These are phyloP conservation scores for Amniculicola lignicola DNA, from an alignment of 495 filamentous ascomycete species.

Conservation along the genomic window DNA sequence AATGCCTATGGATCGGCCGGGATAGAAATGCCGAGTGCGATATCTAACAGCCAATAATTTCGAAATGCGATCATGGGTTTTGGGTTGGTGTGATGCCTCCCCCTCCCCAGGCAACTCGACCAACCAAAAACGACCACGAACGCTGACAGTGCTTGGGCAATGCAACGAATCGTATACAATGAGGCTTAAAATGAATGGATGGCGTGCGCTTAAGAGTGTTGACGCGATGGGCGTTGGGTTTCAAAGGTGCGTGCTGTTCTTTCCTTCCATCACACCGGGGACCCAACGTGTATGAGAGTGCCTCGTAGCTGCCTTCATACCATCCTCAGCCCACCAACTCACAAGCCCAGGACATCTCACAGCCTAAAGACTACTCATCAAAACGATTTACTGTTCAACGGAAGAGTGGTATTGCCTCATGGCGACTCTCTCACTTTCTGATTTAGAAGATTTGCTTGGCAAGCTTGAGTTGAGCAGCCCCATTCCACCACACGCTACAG, in stretches of 20 bases:
- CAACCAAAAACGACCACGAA: conserved; percentile 12
- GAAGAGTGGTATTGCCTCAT: background rate
- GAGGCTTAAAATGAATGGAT: conserved; percentile 12
- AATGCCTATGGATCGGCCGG: no score
- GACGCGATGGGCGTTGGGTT: background rate
- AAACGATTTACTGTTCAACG: background rate
- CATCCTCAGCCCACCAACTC: background rate
- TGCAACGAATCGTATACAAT: background rate
- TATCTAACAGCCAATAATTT: no score
- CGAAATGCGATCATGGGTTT: background rate
- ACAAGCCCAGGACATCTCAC: background rate
- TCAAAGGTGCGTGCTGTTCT: background rate
- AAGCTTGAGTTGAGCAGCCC: conserved; percentile 3
- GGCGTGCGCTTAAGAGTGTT: background rate
- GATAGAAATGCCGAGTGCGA: no score
- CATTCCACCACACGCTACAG: conserved; percentile 1
- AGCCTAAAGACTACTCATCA: background rate
- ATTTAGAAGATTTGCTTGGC: conserved; percentile 12
- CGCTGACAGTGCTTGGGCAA: background rate
- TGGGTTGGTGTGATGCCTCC: background rate
- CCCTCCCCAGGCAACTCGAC: background rate
- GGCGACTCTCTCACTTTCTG: background rate
- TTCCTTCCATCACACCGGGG: background rate
- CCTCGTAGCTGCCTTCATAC: background rate
- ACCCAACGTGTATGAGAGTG: no score